Base-by-base conservation (phyloP, 140 eudicot species). In the Oenanthe javanica region DNA sequence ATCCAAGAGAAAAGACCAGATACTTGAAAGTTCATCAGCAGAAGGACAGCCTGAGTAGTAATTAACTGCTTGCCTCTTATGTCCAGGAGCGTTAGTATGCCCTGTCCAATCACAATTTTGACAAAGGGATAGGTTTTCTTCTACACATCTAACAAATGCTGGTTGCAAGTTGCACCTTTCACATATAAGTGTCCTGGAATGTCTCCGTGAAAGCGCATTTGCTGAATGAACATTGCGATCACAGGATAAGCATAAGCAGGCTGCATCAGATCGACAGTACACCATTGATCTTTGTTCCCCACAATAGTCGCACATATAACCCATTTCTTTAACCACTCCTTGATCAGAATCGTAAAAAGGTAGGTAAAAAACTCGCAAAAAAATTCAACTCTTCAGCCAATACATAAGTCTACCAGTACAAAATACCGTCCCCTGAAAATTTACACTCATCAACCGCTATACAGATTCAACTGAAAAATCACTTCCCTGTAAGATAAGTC, bases 211-310 rank as follows among this genome's bases (percentile, higher is more conserved):
- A 54, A 94, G 91, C 38, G 97, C 93, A 85, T 94, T 94, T 57
- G 98, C 98, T 9, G 97, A 94, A 81, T 94, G 98, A 79, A 94
- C 86, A 81, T 86, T 88, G 0, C 97, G 93, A 63, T 93, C 97
- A 85, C 98, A 93, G 4, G 98, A 93, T 79, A 93, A 83, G 79
- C 98, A 93, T 75, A 93, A 90, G 81, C 87, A 84, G 45, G 98
- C 98, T 66, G 91, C 89, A 89, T 94, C 98, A 50, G 98, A 92
- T 45, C 98, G 89, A 83, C 98, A 94, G 77, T 87, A 90, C n/a
- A 94, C 92, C 87, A 94, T 82, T 9, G 98, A 89, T 83, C 93
- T 86, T 77, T 91, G 92, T 75, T 94, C 96, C 74, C 91, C 90
- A 70, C 98, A 94, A 69, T 83, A 94, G 81, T 91, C 98, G 81